Evolutionary conservation across 1,284 basidiomycete genomes (phyloP).

Genomic region (Lentinus polychrous): DNA sequence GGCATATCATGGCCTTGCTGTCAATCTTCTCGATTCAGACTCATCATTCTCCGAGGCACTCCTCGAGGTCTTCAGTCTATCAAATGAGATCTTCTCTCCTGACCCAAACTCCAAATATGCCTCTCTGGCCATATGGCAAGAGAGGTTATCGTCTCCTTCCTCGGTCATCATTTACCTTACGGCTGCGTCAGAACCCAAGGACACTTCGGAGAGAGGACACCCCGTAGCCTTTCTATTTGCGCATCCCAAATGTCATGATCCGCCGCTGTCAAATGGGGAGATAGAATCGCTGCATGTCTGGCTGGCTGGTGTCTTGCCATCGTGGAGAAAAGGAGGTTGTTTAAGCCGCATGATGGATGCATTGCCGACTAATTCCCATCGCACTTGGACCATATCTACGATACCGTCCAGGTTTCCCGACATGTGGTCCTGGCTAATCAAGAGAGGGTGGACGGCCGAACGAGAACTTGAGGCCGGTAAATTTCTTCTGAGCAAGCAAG

Average conservation of each 20-base stretch:
- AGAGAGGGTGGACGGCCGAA: conserved; percentile 19
- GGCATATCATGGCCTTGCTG: no score
- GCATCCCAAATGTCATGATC: conserved; percentile 14
- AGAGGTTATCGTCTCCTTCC: conserved; percentile 14
- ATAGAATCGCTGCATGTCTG: conserved; percentile 19
- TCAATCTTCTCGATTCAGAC: no score
- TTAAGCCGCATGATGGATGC: conserved; percentile 18
- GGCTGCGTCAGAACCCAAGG: neutral
- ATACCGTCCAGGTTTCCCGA: conserved; percentile 17
- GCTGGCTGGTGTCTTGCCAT: conserved; percentile 21
- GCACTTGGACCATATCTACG: conserved; percentile 20
- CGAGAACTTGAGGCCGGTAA: conserved; percentile 18
- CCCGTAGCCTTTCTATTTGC: conserved; percentile 21
- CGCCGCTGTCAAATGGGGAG: conserved; percentile 14
- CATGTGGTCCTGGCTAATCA: conserved; percentile 23
- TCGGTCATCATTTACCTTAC: conserved; percentile 19
- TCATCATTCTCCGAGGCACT: neutral
- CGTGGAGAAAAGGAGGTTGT: conserved; percentile 17
- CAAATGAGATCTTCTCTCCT: conserved; percentile 19
- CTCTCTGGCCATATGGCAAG: conserved; percentile 17
- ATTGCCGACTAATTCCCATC: conserved; percentile 3
- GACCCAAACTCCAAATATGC: conserved; percentile 19
- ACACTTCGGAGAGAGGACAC: neutral
- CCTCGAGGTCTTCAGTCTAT: conserved; percentile 13
- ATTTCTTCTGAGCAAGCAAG: conserved; percentile 17